Base-by-base conservation (phyloP, 139 green algal genomes). In the Spirogloea muscicola region DNA sequence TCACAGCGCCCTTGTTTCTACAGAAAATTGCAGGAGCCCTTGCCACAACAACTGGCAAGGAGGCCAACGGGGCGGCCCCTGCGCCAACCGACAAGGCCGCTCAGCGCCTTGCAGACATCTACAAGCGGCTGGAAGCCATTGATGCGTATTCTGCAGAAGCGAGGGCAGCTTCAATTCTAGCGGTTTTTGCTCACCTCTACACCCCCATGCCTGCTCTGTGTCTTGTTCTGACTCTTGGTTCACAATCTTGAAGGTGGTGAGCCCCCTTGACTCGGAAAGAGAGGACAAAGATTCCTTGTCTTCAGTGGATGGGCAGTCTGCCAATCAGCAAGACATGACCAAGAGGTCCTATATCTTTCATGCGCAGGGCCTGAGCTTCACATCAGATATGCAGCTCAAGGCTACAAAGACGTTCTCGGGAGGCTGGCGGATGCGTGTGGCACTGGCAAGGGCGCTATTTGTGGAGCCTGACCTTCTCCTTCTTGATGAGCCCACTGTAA, bases 121-220 rank as follows among this genome's bases (percentile, higher is more conserved):
- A 88, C 62, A 84, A 87, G 68, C 79, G 82, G 41, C 68, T 88
- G 58, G 84, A 88, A 31, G 77, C 74, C n/a, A 81, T 88, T 38
- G 83, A 82, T 41, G 64, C 77, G 5, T 87, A 88, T 49, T 71
- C 63, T 1, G 84, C 84, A 5, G 69, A 83, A 29, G 44, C 83
- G 0, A 27, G 84, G 16, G 84, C 84, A 4, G 82, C 74, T 10
- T 64, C 42, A 18, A 87, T 88, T 39, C 49, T 88, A 3, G 63
- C 64, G 25, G 75, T 82, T n/a, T n/a, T n/a, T n/a, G n/a, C n/a
- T n/a, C n/a, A n/a, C n/a, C n/a, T n/a, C n/a, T n/a, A n/a, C n/a
- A n/a, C n/a, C n/a, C n/a, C n/a, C n/a, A n/a, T n/a, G n/a, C n/a
- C n/a, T n/a, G n/a, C n/a, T n/a, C n/a, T n/a, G n/a, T n/a, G n/a